Evolutionary conservation across 345 rosid genomes (phyloP).

Genomic region (Gossypium arboreum): DNA sequence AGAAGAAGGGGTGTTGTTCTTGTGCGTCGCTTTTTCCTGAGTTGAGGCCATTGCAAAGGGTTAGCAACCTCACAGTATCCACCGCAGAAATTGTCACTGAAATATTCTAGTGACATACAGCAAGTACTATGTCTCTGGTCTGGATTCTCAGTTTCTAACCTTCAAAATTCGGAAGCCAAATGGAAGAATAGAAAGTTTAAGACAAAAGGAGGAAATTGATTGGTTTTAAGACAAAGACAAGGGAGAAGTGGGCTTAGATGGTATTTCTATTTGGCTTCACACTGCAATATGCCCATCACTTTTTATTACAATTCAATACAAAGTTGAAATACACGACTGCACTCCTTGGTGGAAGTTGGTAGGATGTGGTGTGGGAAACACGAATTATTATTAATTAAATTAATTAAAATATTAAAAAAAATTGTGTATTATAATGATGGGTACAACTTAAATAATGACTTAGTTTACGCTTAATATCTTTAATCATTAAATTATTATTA

Average conservation of each 20-base stretch:
- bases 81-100: conserved; percentile 37
- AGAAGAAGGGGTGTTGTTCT: background rate
- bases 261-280: background rate
- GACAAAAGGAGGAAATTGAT: background rate
- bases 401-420: too few species aligned
- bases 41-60: conserved; percentile 71
- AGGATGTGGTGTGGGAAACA: too few species aligned
- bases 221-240: background rate
- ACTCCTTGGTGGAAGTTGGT: background rate
- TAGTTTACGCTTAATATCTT: fast-evolving
- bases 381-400: too few species aligned
- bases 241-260: background rate
- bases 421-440: too few species aligned
- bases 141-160: background rate
- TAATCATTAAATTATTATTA: fast-evolving
- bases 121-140: conserved; percentile 16
- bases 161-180: background rate
- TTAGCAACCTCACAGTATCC: conserved; percentile 54
- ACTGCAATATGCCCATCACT: background rate
- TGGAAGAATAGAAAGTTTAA: background rate
- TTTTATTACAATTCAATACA: background rate
- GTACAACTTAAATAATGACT: too few species aligned
- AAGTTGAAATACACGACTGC: background rate
- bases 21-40: conserved; percentile 56
- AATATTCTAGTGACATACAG: conserved; percentile 58